These are phyloP conservation scores for Solidago caesia DNA, from an alignment of 129 eudicot species.

Conservation along the genomic window DNA sequence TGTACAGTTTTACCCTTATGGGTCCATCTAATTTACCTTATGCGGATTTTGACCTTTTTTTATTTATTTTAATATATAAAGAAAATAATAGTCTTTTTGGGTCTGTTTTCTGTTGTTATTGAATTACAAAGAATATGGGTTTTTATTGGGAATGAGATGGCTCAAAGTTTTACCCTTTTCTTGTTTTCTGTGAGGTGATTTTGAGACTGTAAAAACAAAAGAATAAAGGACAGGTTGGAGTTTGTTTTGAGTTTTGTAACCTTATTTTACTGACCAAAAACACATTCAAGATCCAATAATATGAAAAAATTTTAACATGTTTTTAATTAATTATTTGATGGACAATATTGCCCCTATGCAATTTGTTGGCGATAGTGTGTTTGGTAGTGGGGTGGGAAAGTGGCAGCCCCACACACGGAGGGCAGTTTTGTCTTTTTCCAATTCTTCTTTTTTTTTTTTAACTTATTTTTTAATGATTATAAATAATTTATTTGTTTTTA, in stretches of 20 bases:
- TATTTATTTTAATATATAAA: background rate
- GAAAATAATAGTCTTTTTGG: background rate
- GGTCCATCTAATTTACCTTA: too few relatives aligned
- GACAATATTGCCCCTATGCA: slow-evolving; percentile 26
- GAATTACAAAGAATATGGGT: too few relatives aligned
- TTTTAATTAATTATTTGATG: background rate
- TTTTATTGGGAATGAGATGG: too few relatives aligned
- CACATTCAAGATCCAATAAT: slow-evolving; percentile 23
- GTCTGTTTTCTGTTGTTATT: background rate
- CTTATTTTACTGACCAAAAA: slow-evolving; percentile 1
- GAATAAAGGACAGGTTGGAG: too few relatives aligned
- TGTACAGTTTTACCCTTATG: too few relatives aligned
- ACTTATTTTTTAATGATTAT: too few relatives aligned
- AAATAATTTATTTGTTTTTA: too few relatives aligned
- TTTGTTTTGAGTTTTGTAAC: background rate
- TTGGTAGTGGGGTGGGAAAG: slow-evolving; percentile 12
- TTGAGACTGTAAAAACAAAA: slow-evolving; percentile 3
- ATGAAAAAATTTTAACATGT: slow-evolving; percentile 20
- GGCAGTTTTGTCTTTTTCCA: slow-evolving; percentile 23
- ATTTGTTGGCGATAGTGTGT: background rate
- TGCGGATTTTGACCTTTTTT: background rate
- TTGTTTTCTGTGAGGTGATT: slow-evolving; percentile 22
- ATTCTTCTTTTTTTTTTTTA: too few relatives aligned
- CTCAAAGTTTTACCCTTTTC: slow-evolving; percentile 11
- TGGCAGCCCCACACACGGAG: slow-evolving; percentile 19